Evolutionary conservation across 2,329 filamentous ascomycete species (phyloP).

Genomic region (Calonectria hawksworthii): DNA sequence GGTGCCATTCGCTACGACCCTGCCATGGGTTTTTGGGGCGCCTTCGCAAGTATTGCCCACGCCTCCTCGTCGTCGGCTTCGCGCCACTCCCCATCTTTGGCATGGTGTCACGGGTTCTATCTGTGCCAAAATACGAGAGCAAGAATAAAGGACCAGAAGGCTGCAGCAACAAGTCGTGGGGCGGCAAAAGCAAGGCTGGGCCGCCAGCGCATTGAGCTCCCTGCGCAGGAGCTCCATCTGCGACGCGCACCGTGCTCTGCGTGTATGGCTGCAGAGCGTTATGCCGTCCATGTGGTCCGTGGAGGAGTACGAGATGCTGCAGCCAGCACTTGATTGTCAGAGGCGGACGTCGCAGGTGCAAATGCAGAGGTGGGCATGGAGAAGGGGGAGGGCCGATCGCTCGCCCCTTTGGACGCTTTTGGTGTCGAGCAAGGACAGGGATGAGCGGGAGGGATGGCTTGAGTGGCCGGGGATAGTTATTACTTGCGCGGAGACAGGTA

Average conservation of each 20-base stretch:
- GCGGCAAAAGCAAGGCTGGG: background rate
- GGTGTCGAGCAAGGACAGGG: constrained; percentile 20
- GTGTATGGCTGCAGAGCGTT: background rate
- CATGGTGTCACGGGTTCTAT: background rate
- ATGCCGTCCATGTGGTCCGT: background rate
- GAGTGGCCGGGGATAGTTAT: background rate
- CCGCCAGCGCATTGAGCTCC: background rate
- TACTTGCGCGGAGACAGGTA: background rate
- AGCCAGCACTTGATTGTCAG: background rate
- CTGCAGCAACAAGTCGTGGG: background rate
- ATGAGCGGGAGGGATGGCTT: constrained; percentile 18
- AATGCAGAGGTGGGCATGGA: background rate
- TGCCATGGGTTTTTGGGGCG: constrained; percentile 7
- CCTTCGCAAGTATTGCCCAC: constrained; percentile 14
- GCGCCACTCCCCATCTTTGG: background rate
- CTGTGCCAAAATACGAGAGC: background rate
- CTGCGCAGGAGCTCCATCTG: background rate
- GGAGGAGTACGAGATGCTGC: constrained; percentile 1
- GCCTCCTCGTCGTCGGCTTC: constrained; percentile 6
- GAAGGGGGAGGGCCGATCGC: constrained; percentile 15
- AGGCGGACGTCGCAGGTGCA: constrained; percentile 7
- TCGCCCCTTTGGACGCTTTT: constrained; percentile 17
- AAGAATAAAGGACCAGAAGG: background rate
- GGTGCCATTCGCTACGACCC: constrained; percentile 39
- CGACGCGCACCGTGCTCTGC: background rate